Evolutionary conservation across 1,284 basidiomycete genomes (phyloP), one percentile per base, ranked within the genome.

Genomic region (Naganishia sp.): DNA sequence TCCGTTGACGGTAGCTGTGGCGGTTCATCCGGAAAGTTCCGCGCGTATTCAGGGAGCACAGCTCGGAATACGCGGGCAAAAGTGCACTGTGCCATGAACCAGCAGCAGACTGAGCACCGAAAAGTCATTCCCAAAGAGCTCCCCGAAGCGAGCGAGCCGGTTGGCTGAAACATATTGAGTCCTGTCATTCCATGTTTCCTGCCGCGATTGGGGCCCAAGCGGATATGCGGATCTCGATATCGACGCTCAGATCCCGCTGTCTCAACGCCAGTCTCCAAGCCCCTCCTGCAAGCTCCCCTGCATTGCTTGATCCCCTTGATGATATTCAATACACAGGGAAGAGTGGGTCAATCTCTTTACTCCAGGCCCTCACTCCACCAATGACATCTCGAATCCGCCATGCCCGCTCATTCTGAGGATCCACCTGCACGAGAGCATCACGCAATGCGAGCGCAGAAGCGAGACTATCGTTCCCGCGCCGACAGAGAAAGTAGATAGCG

Each of bases 381-480:
- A 89, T 80, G 3, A 94, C 82, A 76, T 94, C 92, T 69, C 82
- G 84, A 18, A 90, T 78, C 23, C 80, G 73, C n/a, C 77, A 65
- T 18, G 2, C 25, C n/a, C 48, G 43, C 9, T 57, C 39, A 13
- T 39, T 36, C 15, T 44, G 18, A 13, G 39, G 31, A 63, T 54
- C 63, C 18, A n/a, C 53, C 28, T 56, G 84, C 1, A 63, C 64
- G 5, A 72, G 55, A 1, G 68, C 68, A 21, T 72, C 66, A 4
- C 74, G 82, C 42, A 95, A 74, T 0, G 86, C 86, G 21, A 86
- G 82, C 0, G 88, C 91, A 36, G 92, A 94, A 45, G 93, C 83
- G 74, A 92, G 89, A 0, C 93, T 96, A 77, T 98, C 95, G 75
- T 97, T 98, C 0, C 95, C 94, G 23, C 93, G 82, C 25, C 92